Percentiles rank a stretch among this genome's conserved stretches.
Evolutionary conservation across 2,329 filamentous ascomycete genomes (phyloP).

Genomic region (Fusarium avenaceum): DNA sequence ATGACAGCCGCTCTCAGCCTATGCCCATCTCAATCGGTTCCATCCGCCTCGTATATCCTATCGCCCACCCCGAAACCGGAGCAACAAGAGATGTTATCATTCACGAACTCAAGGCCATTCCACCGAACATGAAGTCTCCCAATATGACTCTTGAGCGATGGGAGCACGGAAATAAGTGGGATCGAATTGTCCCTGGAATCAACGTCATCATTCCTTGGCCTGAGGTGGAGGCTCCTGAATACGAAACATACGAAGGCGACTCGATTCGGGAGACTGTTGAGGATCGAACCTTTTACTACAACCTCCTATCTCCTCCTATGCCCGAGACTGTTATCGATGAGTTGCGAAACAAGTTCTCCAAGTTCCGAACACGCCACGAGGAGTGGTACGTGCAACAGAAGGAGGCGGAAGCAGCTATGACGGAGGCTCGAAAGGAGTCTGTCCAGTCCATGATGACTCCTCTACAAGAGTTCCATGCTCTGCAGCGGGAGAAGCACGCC

Average conservation of each 20-base stretch:
- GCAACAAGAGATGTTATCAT: constrained; percentile 80
- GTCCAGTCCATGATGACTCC: constrained; percentile 65
- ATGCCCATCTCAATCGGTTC: constrained; percentile 74
- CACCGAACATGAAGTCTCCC: constrained; percentile 61
- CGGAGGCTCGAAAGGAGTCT: constrained; percentile 54
- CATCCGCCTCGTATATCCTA: constrained; percentile 84
- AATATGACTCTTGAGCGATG: constrained; percentile 60
- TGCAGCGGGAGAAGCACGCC: constrained; percentile 65
- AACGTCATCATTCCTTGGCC: constrained; percentile 85
- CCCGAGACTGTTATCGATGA: constrained; percentile 85
- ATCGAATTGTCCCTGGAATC: constrained; percentile 76
- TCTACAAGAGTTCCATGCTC: constrained; percentile 70
- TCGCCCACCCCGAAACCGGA: constrained; percentile 75
- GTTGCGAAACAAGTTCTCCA: constrained; percentile 84
- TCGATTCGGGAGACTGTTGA: constrained; percentile 84
- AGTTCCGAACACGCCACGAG: constrained; percentile 85
- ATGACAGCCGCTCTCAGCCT: constrained; percentile 49
- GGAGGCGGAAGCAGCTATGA: constrained; percentile 67
- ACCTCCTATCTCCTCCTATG: constrained; percentile 81
- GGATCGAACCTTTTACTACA: constrained; percentile 81
- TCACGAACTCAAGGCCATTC: constrained; percentile 73
- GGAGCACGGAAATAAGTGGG: constrained; percentile 60
- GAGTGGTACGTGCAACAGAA: constrained; percentile 77
- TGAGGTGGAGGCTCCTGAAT: constrained; percentile 62
- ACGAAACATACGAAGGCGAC: constrained; percentile 72